Evolutionary conservation across 495 filamentous ascomycete species (phyloP), one percentile per base, ranked within the genome.

Genomic region (Neurospora discreta): DNA sequence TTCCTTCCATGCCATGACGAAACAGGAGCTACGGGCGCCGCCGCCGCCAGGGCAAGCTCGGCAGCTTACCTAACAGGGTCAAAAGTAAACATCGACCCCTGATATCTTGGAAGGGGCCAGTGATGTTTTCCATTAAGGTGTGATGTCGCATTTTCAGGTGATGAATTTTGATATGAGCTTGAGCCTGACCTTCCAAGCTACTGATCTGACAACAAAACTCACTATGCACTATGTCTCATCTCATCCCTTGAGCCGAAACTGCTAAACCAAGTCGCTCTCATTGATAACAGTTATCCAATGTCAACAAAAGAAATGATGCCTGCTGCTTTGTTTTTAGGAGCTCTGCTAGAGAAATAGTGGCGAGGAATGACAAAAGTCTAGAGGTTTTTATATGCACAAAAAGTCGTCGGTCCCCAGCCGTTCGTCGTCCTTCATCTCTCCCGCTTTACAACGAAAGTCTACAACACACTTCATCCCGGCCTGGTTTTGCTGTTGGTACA

Each of bases 321-420:
- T 60, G 52, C 52, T 33, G 52, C 52, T 60, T 60, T 38, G 30
- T 60, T 33, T 60, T 38, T 1, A 9, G 18, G 33, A 60, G 52
- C 26, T 60, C 52, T 33, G 26, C 52, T 60, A 60, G 52, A 33
- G 6, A 60, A 60, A 72, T 70, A 77, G 73, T 70, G 74, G 76
- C 73, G 23, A 69, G 39, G 68, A 74, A 76, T 70, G 40, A 74
- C 75, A 71, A 79, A 73, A 73, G 81, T 81, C 82, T 83, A 81
- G 70, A 79, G 77, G 79, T 73, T 81, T 78, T 75, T 84, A 84
- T 84, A 84, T 85, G 82, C 83, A 85, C 82, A 84, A 76, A 77
- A 77, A 79, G 74, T 76, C 78, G 78, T 60, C 52, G 52, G 52
- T 60, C 52, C 23, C 52, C 52, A 60, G 52, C 52, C 52, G 52